Conservation (phyloP, 345 rosid species). For the Psidium friedrichsthalianum region DNA sequence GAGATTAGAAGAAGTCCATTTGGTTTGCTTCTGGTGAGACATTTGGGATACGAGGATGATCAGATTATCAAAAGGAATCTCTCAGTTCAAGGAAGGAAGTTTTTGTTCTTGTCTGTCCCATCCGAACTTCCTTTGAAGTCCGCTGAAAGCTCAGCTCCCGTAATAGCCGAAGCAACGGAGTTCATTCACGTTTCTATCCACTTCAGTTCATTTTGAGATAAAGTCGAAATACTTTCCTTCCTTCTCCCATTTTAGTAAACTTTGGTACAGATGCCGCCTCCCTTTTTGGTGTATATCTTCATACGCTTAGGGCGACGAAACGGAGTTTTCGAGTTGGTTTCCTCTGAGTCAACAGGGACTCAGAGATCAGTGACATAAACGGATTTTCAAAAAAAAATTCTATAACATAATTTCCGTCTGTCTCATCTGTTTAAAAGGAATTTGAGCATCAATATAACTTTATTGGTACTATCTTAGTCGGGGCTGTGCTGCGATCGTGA, state of each 20-base stretch:
- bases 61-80: not conserved
- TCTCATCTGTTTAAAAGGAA: not conserved
- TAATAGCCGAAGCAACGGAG: not conserved
- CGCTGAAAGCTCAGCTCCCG: not conserved
- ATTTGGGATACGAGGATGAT: not conserved
- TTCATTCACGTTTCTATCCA: not conserved
- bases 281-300: not conserved
- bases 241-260: not conserved
- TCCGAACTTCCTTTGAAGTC: not conserved
- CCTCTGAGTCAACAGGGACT: not conserved
- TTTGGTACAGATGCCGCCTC: not conserved
- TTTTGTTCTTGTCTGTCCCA: not conserved
- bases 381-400: not conserved
- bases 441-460: not conserved
- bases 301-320: not conserved
- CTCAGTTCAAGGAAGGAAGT: not conserved
- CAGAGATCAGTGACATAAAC: not conserved
- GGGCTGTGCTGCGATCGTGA: no score
- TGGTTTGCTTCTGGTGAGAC: not conserved
- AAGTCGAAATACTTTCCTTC: not conserved
- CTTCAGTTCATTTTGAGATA: not conserved
- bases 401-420: not conserved
- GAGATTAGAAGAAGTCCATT: not conserved
- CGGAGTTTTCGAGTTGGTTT: not conserved
- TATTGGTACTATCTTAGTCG: not conserved